Conservation (phyloP, 495 filamentous ascomycete genomes). For the Neurospora sp. region DNA sequence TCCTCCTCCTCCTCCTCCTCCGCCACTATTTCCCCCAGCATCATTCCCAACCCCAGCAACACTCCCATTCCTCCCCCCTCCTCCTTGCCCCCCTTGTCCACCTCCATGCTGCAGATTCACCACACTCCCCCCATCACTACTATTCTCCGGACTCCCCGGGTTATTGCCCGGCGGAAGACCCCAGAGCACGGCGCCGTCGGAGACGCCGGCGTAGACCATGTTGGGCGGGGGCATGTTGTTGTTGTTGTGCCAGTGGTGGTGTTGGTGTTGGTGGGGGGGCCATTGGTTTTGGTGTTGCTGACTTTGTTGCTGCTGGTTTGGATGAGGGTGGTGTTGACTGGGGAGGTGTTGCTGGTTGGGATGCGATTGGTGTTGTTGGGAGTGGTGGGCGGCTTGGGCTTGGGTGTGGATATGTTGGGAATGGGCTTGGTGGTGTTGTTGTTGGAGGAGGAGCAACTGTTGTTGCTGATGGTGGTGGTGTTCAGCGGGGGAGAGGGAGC, state of each 20-base stretch:
- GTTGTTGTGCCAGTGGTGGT: neutral
- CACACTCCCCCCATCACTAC: conserved; percentile 21
- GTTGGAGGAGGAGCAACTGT: neutral
- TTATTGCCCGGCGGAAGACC: conserved; percentile 23
- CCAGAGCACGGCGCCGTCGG: conserved; percentile 36
- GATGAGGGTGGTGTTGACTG: conserved; percentile 3
- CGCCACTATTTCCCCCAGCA: neutral
- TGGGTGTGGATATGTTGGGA: neutral
- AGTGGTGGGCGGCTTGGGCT: neutral
- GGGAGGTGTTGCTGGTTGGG: neutral
- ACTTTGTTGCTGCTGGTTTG: conserved; percentile 7
- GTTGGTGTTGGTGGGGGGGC: neutral
- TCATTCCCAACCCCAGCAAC: neutral
- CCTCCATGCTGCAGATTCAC: conserved; percentile 5
- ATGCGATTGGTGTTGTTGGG: neutral
- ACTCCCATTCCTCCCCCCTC: neutral
- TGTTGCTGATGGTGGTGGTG: neutral
- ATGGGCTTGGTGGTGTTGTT: neutral
- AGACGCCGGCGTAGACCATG: conserved; percentile 35
- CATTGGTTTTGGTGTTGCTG: neutral
- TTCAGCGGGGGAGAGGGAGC: neutral
- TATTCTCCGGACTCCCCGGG: conserved; percentile 24
- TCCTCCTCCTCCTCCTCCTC: neutral
- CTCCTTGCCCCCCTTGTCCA: neutral
- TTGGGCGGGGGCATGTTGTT: conserved; percentile 12